phyloP scores from a whole-genome alignment of 495 filamentous ascomycete species.

The Aspergillus taichungensis region DNA sequence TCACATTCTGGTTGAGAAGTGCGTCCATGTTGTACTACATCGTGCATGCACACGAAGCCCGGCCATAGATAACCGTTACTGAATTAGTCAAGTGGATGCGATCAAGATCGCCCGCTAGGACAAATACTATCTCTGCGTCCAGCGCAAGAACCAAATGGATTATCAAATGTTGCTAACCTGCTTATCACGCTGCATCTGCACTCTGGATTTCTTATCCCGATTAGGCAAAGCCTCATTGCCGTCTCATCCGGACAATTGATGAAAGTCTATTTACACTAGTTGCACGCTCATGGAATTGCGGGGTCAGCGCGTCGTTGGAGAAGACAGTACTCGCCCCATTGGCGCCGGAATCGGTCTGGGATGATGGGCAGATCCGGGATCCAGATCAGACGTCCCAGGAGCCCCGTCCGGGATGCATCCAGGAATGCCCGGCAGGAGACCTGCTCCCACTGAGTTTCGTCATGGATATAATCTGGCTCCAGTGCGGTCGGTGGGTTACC shows the following conservation, averaged over 20 bases:
- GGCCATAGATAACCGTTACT: background rate
- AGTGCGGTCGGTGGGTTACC: slow-evolving; percentile 41
- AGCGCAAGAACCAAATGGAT: too few species aligned
- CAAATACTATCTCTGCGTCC: too few species aligned
- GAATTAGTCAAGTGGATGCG: background rate
- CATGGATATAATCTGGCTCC: slow-evolving; percentile 68
- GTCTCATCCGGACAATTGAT: background rate
- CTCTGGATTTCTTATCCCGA: too few species aligned
- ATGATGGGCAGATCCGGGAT: slow-evolving; percentile 64
- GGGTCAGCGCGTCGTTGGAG: slow-evolving; percentile 39
- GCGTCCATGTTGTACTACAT: background rate
- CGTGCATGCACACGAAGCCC: background rate
- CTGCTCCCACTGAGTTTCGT: slow-evolving; percentile 62
- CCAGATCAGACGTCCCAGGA: slow-evolving; percentile 76
- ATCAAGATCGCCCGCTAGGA: too few species aligned
- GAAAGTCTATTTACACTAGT: slow-evolving; percentile 1
- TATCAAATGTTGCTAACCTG: too few species aligned
- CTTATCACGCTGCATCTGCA: too few species aligned
- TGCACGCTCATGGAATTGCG: background rate
- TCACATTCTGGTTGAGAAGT: too few species aligned
- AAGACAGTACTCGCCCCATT: slow-evolving; percentile 80
- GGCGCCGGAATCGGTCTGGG: slow-evolving; percentile 57
- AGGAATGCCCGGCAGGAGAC: slow-evolving; percentile 70
- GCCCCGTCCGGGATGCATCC: slow-evolving; percentile 63
- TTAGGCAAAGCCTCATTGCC: background rate